Conservation (phyloP, 306 rosid species). For the Cyamopsis tetragonoloba region DNA sequence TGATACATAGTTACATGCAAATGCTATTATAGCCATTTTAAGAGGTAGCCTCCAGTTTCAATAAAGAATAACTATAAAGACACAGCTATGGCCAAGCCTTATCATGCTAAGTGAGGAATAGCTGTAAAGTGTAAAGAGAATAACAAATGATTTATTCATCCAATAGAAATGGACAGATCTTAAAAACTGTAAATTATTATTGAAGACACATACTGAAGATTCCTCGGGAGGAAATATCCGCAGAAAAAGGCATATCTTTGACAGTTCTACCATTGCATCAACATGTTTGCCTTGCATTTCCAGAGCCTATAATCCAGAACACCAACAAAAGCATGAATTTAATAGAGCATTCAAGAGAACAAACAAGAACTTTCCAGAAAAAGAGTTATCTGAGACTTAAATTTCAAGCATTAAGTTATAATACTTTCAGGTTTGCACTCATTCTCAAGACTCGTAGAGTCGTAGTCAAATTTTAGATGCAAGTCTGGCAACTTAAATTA, state of each 20-base stretch:
- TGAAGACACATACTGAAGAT: slow-evolving; percentile 60
- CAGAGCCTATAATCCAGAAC: slow-evolving; percentile 55
- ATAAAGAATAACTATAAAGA: neutral
- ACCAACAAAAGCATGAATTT: neutral
- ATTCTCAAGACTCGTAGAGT: neutral
- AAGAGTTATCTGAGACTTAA: neutral
- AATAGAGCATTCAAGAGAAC: slow-evolving; percentile 5
- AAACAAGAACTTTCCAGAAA: neutral
- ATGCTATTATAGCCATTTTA: neutral
- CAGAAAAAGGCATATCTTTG: slow-evolving; percentile 70
- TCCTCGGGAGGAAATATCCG: slow-evolving; percentile 86
- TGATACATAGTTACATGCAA: neutral
- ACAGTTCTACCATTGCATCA: slow-evolving; percentile 65
- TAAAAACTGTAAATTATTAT: neutral
- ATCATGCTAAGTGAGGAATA: neutral
- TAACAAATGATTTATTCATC: neutral
- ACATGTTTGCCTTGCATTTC: slow-evolving; percentile 80
- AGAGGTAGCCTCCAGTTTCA: neutral
- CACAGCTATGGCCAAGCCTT: neutral
- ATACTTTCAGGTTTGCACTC: slow-evolving; percentile 8
- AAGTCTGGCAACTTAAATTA: slow-evolving; percentile 3
- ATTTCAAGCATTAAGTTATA: slow-evolving; percentile 15
- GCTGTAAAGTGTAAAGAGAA: neutral
- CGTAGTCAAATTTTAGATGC: neutral
- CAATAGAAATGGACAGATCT: neutral